These are phyloP conservation scores for Pichia sp. DNA, from an alignment of 1,139 yeast species.

Conservation along the genomic window DNA sequence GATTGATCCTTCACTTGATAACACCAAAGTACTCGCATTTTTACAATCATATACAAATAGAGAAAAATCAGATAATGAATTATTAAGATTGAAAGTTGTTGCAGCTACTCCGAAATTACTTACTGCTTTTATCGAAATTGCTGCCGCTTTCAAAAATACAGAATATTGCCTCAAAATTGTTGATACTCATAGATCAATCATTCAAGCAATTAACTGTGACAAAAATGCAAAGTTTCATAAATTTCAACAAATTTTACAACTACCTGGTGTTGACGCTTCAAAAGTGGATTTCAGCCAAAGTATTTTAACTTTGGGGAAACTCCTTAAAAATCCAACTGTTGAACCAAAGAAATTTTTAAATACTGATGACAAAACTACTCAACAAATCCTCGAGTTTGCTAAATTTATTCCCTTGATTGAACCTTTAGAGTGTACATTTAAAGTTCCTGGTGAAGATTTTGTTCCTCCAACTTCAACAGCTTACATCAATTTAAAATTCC, in stretches of 20 bases:
- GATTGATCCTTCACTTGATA: conserved; percentile 34
- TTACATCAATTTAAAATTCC: conserved; percentile 66
- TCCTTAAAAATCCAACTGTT: conserved; percentile 49
- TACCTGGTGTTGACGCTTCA: conserved; percentile 55
- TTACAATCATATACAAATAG: conserved; percentile 55
- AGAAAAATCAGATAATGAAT: conserved; percentile 22
- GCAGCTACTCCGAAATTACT: conserved; percentile 60
- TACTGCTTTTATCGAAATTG: conserved; percentile 71
- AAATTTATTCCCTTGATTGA: conserved; percentile 61
- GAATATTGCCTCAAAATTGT: conserved; percentile 56
- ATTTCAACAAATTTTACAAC: conserved; percentile 48
- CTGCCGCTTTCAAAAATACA: conserved; percentile 67
- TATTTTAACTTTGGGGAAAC: conserved; percentile 58
- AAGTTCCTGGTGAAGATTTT: conserved; percentile 78
- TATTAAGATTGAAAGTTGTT: conserved; percentile 47
- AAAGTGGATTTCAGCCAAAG: conserved; percentile 37
- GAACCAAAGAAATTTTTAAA: conserved; percentile 46
- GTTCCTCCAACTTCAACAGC: conserved; percentile 73
- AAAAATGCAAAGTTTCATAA: conserved; percentile 51
- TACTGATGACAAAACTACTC: conserved; percentile 28
- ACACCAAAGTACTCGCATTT: conserved; percentile 43
- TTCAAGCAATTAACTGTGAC: conserved; percentile 66
- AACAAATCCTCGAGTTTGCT: conserved; percentile 53
- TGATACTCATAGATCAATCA: conserved; percentile 63
- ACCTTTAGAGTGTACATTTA: conserved; percentile 63